Base-by-base conservation (phyloP, 2,329 filamentous ascomycete species). In the Botrytis galanthina region DNA sequence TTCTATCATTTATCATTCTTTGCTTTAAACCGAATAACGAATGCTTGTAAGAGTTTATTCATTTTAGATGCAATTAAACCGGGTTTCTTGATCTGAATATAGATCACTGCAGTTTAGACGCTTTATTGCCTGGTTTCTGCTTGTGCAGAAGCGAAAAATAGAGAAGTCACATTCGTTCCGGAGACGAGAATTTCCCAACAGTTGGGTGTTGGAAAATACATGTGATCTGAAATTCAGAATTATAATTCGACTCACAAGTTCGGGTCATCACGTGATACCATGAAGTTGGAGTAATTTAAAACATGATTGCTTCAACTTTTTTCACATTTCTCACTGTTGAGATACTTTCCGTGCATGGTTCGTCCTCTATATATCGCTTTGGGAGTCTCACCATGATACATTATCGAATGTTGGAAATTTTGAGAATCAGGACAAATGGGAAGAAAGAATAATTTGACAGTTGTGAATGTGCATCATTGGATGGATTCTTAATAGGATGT, bases 381-480 rank as follows among this genome's bases (percentile, higher is more conserved):
- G 22, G 26, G 57, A 51, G n/a, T 62, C 42, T 16, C 26, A 26
- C 7, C 12, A 39, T 26, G 32, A 62, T 37, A n/a, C 10, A 32
- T 29, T 18, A 29, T n/a, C n/a, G 32, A 73, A n/a, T n/a, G 71
- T 26, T 20, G 10, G 54, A 70, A 32, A 29, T 22, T 9, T 39
- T 7, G 69, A 71, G 9, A 51, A 71, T 20, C 44, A 72, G 12
- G 59, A 59, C 7, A 44, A 73, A 26, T 35, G 37, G 7, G 69
- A 71, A 26, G 48, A 70, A 26, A 20, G 29, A 73, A 12, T 6
- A 9, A 16, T 73, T 72, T 10, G 48, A 75, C 26, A 73, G 75
- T 35, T 72, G 69, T 39, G 77, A 78, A 37, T 77, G 73, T 42
- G 75, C 75, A 0, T 75, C 75, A 0, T 75, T 75, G 69, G 74